Evolutionary conservation across 2,329 filamentous ascomycete genomes (phyloP), one percentile per base, ranked within the genome.

Genomic region (Pestalotiopsis sp.): DNA sequence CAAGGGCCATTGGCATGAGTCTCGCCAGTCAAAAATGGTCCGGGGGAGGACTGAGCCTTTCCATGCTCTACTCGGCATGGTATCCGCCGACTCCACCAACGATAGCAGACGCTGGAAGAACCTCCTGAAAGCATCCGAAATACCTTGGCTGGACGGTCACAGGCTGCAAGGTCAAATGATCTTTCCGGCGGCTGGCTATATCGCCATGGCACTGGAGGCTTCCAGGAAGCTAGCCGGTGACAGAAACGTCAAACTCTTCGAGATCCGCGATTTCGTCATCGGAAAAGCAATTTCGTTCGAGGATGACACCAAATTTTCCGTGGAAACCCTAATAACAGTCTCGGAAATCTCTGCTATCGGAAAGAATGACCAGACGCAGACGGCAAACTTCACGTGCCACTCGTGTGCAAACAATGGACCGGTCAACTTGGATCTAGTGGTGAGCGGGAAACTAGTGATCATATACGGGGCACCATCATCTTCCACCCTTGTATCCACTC

Each of bases 101-200:
- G 69, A 73, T n/a, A 71, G 76, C 52, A 63, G 77, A 25, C 69
- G 75, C 13, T 81, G 80, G 80, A 72, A 77, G 23, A 80, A 80
- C 64, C 69, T 78, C 12, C 56, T 82, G 14, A 76, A 74, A 27
- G 57, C 73, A 6, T 74, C 76, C 7, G 76, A 79, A 41, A 60
- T 82, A 1, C 74, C 76, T 0, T 83, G 81, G 81, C 68, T 78
- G 2, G 56, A 71, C 41, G 77, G 76, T 27, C 82, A 83, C 71
- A 70, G 69, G 12, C 77, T 83, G 23, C 79, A 81, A 63, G 78
- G 78, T 1, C 78, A 82, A 64, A 75, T 77, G 1, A 70, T 84
- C 11, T 75, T 84, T n/a, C 82, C 82, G 0, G 81, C 77, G 2
- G 80, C 82, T 2, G 82, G 78, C 0, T 84, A 83, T 70, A 74